phyloP scores from a whole-genome alignment of 306 rosid species.

The Astragalus membranaceus region DNA sequence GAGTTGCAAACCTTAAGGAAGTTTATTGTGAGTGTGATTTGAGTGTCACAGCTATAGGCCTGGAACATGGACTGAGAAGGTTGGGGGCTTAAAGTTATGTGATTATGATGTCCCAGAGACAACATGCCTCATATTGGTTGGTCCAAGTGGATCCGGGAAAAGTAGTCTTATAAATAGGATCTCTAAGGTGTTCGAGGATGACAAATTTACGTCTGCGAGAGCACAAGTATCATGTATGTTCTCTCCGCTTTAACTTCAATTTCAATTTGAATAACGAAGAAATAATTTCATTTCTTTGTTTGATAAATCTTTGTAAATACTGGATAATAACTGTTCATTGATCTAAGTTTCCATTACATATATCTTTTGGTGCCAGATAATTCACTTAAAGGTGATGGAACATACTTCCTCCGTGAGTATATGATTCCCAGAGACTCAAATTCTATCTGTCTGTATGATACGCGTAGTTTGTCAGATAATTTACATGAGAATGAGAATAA shows the following conservation, averaged over 20 bases:
- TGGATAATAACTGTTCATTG: background rate
- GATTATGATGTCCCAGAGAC: conserved; percentile 71
- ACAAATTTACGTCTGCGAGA: conserved; percentile 51
- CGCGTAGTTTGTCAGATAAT: conserved; percentile 57
- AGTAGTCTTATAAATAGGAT: conserved; percentile 84
- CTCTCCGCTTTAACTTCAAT: background rate
- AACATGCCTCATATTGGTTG: conserved; percentile 63
- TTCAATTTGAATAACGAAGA: conserved; percentile 4
- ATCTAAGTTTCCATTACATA: background rate
- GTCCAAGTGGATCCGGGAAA: conserved; percentile 84
- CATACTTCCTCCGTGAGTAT: conserved; percentile 74
- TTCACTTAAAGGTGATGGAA: conserved; percentile 62
- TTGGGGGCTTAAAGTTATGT: conserved; percentile 34
- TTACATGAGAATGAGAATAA: conserved; percentile 36
- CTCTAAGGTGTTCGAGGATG: conserved; percentile 60
- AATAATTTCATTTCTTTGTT: background rate
- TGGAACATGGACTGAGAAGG: conserved; percentile 62
- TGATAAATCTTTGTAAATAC: conserved; percentile 1
- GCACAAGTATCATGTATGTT: conserved; percentile 60
- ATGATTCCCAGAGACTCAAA: conserved; percentile 69
- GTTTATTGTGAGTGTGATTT: conserved; percentile 20
- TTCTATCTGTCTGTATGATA: conserved; percentile 70
- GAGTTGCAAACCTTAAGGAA: background rate
- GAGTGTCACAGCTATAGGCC: conserved; percentile 55
- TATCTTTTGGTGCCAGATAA: conserved; percentile 40